Percentiles rank a stretch among this genome's conserved stretches.
Conservation (phyloP, 495 filamentous ascomycete genomes). For the Hypoxylon cercidicola region DNA sequence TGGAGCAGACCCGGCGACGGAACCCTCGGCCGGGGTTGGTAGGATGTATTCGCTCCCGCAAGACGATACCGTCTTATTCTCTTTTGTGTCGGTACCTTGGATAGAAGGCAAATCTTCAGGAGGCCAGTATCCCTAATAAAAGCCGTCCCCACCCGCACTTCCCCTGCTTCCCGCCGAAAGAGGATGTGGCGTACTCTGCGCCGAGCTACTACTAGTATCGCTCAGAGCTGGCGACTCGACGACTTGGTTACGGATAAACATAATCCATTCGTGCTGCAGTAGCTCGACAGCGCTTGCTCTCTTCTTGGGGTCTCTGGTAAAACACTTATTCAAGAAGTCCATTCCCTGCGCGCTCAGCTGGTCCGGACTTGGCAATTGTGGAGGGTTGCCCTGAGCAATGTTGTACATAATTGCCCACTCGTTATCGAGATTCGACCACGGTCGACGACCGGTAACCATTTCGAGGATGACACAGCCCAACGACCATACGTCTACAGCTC, state of each 20-base stretch:
- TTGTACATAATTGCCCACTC: constrained; percentile 99
- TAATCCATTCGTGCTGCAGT: constrained; percentile 96
- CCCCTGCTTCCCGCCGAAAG: constrained; percentile 35
- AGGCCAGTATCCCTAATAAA: constrained; percentile 44
- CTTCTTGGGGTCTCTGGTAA: constrained; percentile 82
- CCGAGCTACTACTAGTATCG: constrained; percentile 53
- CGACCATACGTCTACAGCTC: constrained; percentile 97
- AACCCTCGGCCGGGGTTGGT: background rate
- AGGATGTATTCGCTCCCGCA: background rate
- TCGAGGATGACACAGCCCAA: constrained; percentile 96
- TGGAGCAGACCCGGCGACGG: background rate
- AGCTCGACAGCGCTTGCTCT: constrained; percentile 87
- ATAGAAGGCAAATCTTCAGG: constrained; percentile 33
- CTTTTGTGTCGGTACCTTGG: constrained; percentile 23
- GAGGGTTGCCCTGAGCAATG: constrained; percentile 94
- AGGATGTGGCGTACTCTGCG: constrained; percentile 51
- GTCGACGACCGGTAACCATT: constrained; percentile 94
- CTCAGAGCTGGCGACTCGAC: constrained; percentile 66
- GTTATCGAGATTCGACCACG: constrained; percentile 97
- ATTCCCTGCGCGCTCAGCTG: constrained; percentile 87
- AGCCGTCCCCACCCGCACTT: constrained; percentile 42
- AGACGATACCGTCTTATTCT: constrained; percentile 9
- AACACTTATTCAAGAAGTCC: constrained; percentile 88
- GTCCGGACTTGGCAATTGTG: constrained; percentile 80
- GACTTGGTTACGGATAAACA: constrained; percentile 64